A percentile compares a stretch with the other conserved stretches of the same genome.
Evolutionary conservation across 2,329 filamentous ascomycete species (phyloP).

Genomic region (Coniella vitis): DNA sequence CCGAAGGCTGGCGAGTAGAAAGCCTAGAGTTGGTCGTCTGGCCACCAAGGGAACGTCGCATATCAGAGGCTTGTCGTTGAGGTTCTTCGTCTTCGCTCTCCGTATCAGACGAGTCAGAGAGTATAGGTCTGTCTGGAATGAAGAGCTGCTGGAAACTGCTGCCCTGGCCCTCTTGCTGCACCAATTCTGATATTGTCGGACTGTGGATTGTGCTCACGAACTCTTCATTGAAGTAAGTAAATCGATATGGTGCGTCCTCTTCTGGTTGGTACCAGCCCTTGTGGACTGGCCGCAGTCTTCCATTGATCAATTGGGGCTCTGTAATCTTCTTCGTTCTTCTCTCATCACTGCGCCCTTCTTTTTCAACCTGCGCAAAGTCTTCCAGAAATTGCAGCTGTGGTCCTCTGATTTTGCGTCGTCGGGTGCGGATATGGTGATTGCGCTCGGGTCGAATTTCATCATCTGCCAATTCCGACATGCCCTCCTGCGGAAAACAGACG

Average conservation of each 20-base stretch:
- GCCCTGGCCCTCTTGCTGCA: conserved; percentile 59
- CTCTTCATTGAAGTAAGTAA: conserved; percentile 98
- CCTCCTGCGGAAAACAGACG: conserved; percentile 82
- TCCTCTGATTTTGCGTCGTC: conserved; percentile 69
- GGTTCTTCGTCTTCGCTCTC: conserved; percentile 57
- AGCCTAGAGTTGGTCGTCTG: conserved; percentile 15
- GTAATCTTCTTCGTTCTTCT: conserved; percentile 85
- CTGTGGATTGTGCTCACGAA: conserved; percentile 94
- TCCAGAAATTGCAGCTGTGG: conserved; percentile 79
- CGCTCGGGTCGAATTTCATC: conserved; percentile 49
- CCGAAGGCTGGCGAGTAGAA: conserved; percentile 14
- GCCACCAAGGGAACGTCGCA: conserved; percentile 17
- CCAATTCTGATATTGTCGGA: conserved; percentile 86
- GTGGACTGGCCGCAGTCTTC: conserved; percentile 73
- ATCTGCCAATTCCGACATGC: conserved; percentile 72
- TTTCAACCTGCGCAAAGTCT: conserved; percentile 86
- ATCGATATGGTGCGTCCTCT: conserved; percentile 86
- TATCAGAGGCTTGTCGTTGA: conserved; percentile 5
- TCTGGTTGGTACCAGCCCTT: conserved; percentile 79
- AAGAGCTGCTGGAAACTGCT: conserved; percentile 83
- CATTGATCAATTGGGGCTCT: conserved; percentile 87
- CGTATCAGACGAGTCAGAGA: conserved; percentile 63
- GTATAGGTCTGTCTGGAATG: conserved; percentile 71
- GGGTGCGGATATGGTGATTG: conserved; percentile 27
- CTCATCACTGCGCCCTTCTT: conserved; percentile 76